Evolutionary conservation across 2,329 filamentous ascomycete genomes (phyloP).

Genomic region (Alternaria panax): DNA sequence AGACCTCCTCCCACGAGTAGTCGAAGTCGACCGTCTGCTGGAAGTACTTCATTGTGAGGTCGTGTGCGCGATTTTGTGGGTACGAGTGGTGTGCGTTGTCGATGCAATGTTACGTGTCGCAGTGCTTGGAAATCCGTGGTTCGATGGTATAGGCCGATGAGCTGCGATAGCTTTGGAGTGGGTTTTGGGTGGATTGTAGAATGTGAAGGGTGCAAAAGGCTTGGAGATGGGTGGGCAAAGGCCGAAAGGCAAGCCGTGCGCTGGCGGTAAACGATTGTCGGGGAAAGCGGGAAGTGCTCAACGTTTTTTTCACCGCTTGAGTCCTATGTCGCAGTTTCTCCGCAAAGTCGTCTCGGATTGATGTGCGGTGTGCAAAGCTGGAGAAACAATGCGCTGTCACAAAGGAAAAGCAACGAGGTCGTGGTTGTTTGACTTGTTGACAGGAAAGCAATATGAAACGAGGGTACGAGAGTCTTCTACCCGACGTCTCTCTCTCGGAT

Average conservation of each 20-base stretch:
- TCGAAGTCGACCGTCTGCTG: slow-evolving; percentile 88
- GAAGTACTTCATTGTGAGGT: slow-evolving; percentile 85
- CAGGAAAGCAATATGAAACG: slow-evolving; percentile 3
- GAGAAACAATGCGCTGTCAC: slow-evolving; percentile 8
- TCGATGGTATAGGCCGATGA: slow-evolving; percentile 4
- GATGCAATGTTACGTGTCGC: slow-evolving; percentile 10
- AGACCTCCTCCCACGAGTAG: slow-evolving; percentile 99
- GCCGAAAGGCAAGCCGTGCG: slow-evolving; percentile 26
- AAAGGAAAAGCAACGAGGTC: background rate
- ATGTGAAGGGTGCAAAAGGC: slow-evolving; percentile 19
- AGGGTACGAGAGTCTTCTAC: slow-evolving; percentile 6
- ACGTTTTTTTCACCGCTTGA: slow-evolving; percentile 24
- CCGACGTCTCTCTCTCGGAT: slow-evolving; percentile 3
- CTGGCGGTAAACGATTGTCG: slow-evolving; percentile 21
- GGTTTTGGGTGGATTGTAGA: slow-evolving; percentile 14
- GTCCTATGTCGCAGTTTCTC: slow-evolving; percentile 5
- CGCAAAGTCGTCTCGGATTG: background rate
- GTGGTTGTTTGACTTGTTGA: slow-evolving; percentile 2
- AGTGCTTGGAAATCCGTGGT: background rate
- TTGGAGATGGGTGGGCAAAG: slow-evolving; percentile 27
- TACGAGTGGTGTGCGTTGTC: background rate
- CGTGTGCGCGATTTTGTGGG: background rate
- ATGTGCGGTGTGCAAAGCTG: slow-evolving; percentile 9
- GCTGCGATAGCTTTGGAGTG: slow-evolving; percentile 14
- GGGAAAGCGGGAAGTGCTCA: slow-evolving; percentile 22